Evolutionary conservation across 2,329 filamentous ascomycete species (phyloP).

Genomic region (Hansfordia pulvinata): DNA sequence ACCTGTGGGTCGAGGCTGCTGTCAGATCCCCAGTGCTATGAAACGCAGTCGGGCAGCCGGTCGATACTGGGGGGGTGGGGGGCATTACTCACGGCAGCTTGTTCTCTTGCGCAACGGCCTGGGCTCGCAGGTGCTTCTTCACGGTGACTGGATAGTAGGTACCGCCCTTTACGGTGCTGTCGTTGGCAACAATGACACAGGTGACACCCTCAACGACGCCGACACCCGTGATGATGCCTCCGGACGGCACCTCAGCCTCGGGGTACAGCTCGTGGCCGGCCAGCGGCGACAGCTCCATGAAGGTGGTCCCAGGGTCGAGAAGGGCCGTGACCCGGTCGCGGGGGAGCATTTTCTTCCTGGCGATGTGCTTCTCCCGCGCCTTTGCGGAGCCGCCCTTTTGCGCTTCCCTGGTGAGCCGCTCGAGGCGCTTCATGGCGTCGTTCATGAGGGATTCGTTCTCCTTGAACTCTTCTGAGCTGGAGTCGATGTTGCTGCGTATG

Average conservation of each 20-base stretch:
- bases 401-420: conserved; percentile 55
- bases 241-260: conserved; percentile 76
- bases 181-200: conserved; percentile 89
- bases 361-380: conserved; percentile 75
- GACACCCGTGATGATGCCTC: conserved; percentile 84
- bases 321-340: conserved; percentile 78
- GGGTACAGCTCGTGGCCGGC: conserved; percentile 78
- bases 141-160: conserved; percentile 96
- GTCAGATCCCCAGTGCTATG: neutral
- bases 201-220: conserved; percentile 82
- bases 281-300: conserved; percentile 86
- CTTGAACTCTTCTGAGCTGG: conserved; percentile 62
- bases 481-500: conserved; percentile 63
- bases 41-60: neutral
- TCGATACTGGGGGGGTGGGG: too few species aligned
- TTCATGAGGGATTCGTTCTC: conserved; percentile 72
- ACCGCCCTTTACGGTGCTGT: conserved; percentile 93
- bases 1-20: conserved; percentile 27
- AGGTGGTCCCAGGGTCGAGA: conserved; percentile 78
- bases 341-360: conserved; percentile 86
- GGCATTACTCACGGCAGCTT: conserved; percentile 41
- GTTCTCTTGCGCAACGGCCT: conserved; percentile 84
- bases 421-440: conserved; percentile 55
- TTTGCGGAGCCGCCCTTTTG: conserved; percentile 68
- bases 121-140: conserved; percentile 90